Conservation (phyloP, 352 stramenopile species). For the Nothophytophthora sp. region DNA sequence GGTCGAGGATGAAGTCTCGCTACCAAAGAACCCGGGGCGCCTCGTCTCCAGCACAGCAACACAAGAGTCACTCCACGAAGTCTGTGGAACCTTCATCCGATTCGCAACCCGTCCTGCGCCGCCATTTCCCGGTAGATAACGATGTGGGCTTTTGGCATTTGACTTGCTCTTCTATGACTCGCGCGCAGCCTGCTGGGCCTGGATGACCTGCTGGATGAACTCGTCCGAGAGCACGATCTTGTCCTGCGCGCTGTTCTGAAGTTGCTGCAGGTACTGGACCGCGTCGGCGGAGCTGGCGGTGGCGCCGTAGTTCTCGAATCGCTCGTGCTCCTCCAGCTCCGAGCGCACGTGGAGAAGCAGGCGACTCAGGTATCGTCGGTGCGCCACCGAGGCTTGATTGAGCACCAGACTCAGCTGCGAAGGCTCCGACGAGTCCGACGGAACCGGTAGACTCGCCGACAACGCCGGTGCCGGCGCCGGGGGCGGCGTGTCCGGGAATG, state of each 20-base stretch:
- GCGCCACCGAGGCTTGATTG: conserved; percentile 52
- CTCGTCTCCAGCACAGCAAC: too few species aligned
- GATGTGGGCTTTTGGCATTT: too few species aligned
- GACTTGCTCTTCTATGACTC: conserved; percentile 54
- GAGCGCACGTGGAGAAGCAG: conserved; percentile 65
- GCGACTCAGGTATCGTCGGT: conserved; percentile 73
- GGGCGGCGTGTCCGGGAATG: conserved; percentile 21
- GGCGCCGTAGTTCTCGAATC: conserved; percentile 72
- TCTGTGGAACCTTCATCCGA: not conserved
- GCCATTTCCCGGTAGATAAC: conserved; percentile 7
- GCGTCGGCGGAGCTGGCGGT: conserved; percentile 82
- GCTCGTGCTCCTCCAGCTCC: conserved; percentile 77
- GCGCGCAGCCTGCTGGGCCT: conserved; percentile 73
- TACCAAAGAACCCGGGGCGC: too few species aligned
- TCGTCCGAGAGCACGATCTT: conserved; percentile 86
- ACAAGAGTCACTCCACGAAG: too few species aligned
- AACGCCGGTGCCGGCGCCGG: conserved; percentile 20
- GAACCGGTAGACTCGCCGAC: conserved; percentile 9
- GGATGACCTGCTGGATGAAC: conserved; percentile 87
- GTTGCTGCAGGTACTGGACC: conserved; percentile 85
- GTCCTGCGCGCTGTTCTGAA: conserved; percentile 85
- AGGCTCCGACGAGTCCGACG: conserved; percentile 38
- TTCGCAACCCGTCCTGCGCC: conserved; percentile 10
- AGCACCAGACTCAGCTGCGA: conserved; percentile 72
- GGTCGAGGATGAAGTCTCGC: too few species aligned